phyloP scores from a whole-genome alignment of 352 stramenopile genomes.

The Thalassiosira mediterranea region DNA sequence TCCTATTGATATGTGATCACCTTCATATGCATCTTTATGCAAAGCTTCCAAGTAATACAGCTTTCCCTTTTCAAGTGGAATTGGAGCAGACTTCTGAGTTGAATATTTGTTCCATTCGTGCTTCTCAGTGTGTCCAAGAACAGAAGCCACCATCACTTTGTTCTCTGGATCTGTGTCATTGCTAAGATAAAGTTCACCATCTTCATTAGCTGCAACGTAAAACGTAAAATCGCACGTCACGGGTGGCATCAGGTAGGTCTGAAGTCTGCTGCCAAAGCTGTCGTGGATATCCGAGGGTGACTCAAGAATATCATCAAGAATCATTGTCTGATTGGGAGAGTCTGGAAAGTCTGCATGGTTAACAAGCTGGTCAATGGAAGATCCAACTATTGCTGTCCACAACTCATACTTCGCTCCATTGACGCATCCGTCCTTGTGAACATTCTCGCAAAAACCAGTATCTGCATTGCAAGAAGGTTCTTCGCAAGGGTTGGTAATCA shows the following conservation, averaged over 20 bases:
- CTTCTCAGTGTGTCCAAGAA: not conserved
- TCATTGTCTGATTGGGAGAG: too few species aligned
- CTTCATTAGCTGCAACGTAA: constrained; percentile 13
- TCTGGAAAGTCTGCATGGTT: too few species aligned
- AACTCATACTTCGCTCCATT: too few species aligned
- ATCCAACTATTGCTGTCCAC: too few species aligned
- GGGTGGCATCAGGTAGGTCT: constrained; percentile 13
- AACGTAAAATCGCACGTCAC: constrained; percentile 18
- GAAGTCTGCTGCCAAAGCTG: constrained; percentile 6
- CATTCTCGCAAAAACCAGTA: too few species aligned
- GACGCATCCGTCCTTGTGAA: too few species aligned
- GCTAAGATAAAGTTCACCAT: constrained; percentile 15
- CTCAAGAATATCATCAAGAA: too few species aligned
- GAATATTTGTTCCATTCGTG: constrained; percentile 12
- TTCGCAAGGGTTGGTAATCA: too few species aligned
- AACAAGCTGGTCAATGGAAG: too few species aligned
- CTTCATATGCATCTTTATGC: not conserved
- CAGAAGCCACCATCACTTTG: constrained; percentile 2
- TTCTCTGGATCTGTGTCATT: not conserved
- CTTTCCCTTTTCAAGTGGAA: constrained; percentile 9
- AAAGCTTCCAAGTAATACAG: constrained; percentile 22
- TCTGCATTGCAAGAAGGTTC: too few species aligned
- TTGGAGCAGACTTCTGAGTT: constrained; percentile 14
- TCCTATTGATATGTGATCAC: not conserved
- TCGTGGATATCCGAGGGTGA: not conserved